Base-by-base conservation (phyloP, 495 filamentous ascomycete species). In the Penicillium herquei region DNA sequence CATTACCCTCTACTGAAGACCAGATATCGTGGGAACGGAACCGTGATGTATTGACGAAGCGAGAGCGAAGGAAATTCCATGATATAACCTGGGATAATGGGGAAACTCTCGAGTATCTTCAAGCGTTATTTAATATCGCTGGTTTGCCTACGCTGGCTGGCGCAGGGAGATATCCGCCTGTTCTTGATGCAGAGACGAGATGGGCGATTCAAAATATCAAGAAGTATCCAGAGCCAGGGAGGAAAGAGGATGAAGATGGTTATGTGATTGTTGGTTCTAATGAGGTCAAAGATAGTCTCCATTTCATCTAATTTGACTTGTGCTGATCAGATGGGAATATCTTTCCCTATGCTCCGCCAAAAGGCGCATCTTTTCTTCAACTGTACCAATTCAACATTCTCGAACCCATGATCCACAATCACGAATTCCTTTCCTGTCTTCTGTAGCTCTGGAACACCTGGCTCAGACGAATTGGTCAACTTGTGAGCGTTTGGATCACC, bases 401-500 rank as follows among this genome's bases (percentile, higher is more conserved):
- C 64, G 61, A 84, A 79, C 12, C 78, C 76, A 40, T 67, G 55
- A 17, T 59, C 57, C 12, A 63, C 54, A 59, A 85, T 72, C 3
- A 83, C 76, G 64, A 82, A 84, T 61, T 85, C 74, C 44, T 74
- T 51, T 1, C 72, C 71, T 0, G 66, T 75, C 6, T 43, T 42
- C 7, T 58, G 42, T 16, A 78, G 54, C 31, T 65, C 62, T 10
- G 83, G 81, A 18, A 84, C 79, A 13, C 75, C 75, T 1, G 66
- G 63, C 37, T 73, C 61, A 44, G 68, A 70, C 6, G 49, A 52
- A 49, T 74, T 67, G 3, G 82, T 87, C 48, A 86, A 61, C 57
- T 84, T 85, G 55, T 81, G 71, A 12, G 73, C 70, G 57, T 85
- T 85, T 5, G 83, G 81, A 61, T 84, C 73, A 3, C 82, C 83